These are phyloP conservation scores for Cordyceps militaris DNA, from an alignment of 2,329 filamentous ascomycete species.

Conservation along the genomic window DNA sequence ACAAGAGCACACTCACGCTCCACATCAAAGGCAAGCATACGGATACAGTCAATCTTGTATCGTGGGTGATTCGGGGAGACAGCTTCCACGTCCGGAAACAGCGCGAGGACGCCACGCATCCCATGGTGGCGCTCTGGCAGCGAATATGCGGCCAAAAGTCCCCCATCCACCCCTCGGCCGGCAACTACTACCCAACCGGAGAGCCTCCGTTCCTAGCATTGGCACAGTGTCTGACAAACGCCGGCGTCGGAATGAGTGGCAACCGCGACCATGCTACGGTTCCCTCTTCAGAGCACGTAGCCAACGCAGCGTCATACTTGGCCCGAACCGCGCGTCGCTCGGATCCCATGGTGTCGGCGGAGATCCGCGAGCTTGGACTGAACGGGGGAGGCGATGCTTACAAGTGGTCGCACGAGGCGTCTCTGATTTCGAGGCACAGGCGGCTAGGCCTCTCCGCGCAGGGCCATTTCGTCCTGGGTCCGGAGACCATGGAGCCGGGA, in stretches of 20 bases:
- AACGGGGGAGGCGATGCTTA: slow-evolving; percentile 22
- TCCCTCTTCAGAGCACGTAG: slow-evolving; percentile 22
- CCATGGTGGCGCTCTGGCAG: slow-evolving; percentile 26
- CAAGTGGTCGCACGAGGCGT: slow-evolving; percentile 30
- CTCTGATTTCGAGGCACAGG: slow-evolving; percentile 27
- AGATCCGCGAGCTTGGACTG: slow-evolving; percentile 21
- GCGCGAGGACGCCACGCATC: slow-evolving; percentile 12
- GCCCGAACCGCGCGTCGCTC: slow-evolving; percentile 16
- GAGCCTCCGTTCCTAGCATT: slow-evolving; percentile 27
- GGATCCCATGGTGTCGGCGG: slow-evolving; percentile 14
- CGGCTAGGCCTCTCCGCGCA: slow-evolving; percentile 25
- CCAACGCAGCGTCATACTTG: slow-evolving; percentile 27
- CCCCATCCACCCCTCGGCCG: slow-evolving; percentile 20
- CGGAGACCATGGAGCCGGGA: slow-evolving; percentile 23
- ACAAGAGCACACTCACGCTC: slow-evolving; percentile 19
- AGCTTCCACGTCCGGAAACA: slow-evolving; percentile 21
- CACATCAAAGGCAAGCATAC: slow-evolving; percentile 24
- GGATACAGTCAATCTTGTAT: slow-evolving; percentile 20
- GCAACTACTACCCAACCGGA: slow-evolving; percentile 19
- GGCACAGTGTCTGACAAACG: slow-evolving; percentile 29
- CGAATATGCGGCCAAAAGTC: slow-evolving; percentile 20
- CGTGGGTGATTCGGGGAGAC: slow-evolving; percentile 25
- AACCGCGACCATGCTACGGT: slow-evolving; percentile 21
- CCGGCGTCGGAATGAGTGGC: slow-evolving; percentile 23
- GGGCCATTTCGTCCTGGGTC: slow-evolving; percentile 28